A percentile compares a stretch with the other conserved stretches of the same genome.
Conservation (phyloP, 768 basidiomycete genomes). For the Mycena amicta region DNA sequence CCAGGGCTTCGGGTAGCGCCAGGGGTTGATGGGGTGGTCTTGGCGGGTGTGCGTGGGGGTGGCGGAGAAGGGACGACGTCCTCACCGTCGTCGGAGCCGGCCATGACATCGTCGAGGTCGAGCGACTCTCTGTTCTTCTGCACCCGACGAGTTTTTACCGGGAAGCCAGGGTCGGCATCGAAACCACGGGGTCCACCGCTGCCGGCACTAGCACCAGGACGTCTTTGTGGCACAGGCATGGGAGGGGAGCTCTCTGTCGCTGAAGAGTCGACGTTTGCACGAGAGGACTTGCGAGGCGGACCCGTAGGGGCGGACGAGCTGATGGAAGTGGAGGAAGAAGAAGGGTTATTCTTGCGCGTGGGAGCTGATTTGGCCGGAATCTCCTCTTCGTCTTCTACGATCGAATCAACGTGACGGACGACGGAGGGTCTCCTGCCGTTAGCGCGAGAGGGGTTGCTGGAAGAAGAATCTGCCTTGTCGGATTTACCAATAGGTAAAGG, state of each 20-base stretch:
- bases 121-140: conserved; percentile 66
- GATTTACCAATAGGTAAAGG: conserved; percentile 35
- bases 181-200: conserved; percentile 21
- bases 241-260: conserved; percentile 27
- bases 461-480: conserved; percentile 34
- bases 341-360: conserved; percentile 45
- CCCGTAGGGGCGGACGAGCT: conserved; percentile 22
- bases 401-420: conserved; percentile 65
- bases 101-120: conserved; percentile 77
- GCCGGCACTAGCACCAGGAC: conserved; percentile 25
- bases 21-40: conserved; percentile 17
- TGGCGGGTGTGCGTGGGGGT: conserved; percentile 23
- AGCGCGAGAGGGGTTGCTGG: conserved; percentile 34
- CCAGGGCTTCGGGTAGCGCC: conserved; percentile 19
- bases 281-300: conserved; percentile 33
- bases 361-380: conserved; percentile 32
- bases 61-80: conserved; percentile 24
- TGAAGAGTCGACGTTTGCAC: conserved; percentile 33
- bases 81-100: conserved; percentile 65
- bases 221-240: conserved; percentile 27
- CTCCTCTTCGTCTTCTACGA: conserved; percentile 69
- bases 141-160: conserved; percentile 53
- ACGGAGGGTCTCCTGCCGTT: conserved; percentile 45
- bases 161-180: conserved; percentile 37
- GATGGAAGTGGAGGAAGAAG: conserved; percentile 34